These are phyloP conservation scores for Phytophthora pistaciae DNA, from an alignment of 352 stramenopile genomes.

Conservation along the genomic window DNA sequence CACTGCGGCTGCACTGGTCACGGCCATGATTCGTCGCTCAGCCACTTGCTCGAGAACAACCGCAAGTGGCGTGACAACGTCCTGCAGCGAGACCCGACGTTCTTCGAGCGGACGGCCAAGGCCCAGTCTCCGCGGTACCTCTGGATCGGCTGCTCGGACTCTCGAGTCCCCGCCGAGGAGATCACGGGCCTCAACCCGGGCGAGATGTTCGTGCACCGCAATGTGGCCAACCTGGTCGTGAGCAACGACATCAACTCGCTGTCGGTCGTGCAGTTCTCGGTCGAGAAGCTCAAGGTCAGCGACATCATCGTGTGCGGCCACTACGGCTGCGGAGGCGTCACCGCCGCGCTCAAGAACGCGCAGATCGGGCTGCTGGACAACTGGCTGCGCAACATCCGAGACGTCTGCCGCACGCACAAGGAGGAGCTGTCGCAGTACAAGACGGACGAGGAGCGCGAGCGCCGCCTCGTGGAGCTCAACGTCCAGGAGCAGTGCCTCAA, in stretches of 20 bases:
- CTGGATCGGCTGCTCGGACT: conserved; percentile 91
- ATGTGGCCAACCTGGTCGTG: conserved; percentile 85
- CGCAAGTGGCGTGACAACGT: conserved; percentile 69
- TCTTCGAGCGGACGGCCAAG: conserved; percentile 73
- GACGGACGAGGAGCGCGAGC: conserved; percentile 38
- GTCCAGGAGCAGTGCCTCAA: conserved; percentile 88
- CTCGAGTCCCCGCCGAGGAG: conserved; percentile 83
- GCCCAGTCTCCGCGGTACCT: conserved; percentile 88
- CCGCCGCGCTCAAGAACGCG: conserved; percentile 78
- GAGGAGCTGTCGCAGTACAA: conserved; percentile 29
- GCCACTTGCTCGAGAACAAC: conserved; percentile 76
- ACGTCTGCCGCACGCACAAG: conserved; percentile 50
- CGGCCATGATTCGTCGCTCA: conserved; percentile 38
- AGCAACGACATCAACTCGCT: conserved; percentile 71
- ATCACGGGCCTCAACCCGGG: conserved; percentile 83
- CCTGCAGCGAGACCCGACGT: conserved; percentile 59
- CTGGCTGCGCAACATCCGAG: conserved; percentile 93
- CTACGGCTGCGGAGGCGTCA: conserved; percentile 91
- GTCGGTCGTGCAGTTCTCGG: conserved; percentile 73
- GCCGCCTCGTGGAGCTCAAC: conserved; percentile 81
- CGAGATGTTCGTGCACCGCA: conserved; percentile 92
- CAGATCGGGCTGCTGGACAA: conserved; percentile 88
- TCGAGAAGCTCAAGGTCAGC: conserved; percentile 91
- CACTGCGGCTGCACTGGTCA: conserved; percentile 28
- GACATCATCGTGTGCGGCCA: conserved; percentile 94